Percentiles rank a stretch among this genome's conserved stretches.
Evolutionary conservation across 305 asterid genomes (phyloP).

Genomic region (Fraxinus sp.): DNA sequence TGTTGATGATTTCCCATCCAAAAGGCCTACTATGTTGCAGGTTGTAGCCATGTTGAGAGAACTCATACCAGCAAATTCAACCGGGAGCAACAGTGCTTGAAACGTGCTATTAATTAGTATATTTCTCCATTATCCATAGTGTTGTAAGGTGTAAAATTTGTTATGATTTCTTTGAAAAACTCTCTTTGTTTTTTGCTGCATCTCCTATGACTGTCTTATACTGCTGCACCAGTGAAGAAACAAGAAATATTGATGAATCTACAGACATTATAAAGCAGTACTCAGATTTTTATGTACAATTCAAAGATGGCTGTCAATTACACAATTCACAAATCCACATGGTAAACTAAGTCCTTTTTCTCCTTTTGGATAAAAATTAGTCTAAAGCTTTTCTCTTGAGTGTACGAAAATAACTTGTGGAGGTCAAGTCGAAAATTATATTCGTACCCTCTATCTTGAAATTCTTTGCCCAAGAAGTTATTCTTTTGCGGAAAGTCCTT

Average conservation of each 20-base stretch:
- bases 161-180: not conserved
- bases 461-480: too few species aligned
- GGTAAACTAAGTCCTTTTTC: too few species aligned
- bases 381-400: too few species aligned
- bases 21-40: conserved; percentile 88
- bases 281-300: too few species aligned
- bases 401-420: too few species aligned
- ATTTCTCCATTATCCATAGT: not conserved
- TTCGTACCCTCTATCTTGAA: too few species aligned
- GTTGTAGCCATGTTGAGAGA: conserved; percentile 92
- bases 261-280: not conserved
- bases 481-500: too few species aligned
- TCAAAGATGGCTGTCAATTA: too few species aligned
- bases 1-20: conserved; percentile 91
- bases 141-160: not conserved
- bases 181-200: not conserved
- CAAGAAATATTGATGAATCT: not conserved
- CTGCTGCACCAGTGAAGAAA: not conserved
- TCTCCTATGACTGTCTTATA: not conserved
- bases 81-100: conserved; percentile 51
- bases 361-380: too few species aligned
- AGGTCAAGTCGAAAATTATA: too few species aligned
- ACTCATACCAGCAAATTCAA: conserved; percentile 42
- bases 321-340: not conserved
- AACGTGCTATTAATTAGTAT: not conserved